Evolutionary conservation across 1,139 yeast species (phyloP), one percentile per base, ranked within the genome.

Genomic region (Yamadazyma friedrichii): DNA sequence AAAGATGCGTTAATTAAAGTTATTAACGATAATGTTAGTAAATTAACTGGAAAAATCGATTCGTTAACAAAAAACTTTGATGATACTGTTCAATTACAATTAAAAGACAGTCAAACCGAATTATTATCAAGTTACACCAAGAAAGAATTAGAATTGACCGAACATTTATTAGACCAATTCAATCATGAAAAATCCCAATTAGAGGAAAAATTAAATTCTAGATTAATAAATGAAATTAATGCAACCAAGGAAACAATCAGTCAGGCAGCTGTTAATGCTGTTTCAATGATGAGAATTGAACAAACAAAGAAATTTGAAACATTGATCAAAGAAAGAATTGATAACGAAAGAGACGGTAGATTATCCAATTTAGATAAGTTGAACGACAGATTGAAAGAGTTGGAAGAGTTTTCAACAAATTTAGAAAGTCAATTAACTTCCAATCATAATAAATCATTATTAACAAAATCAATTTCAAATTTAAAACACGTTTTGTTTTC

Each of bases 311-410:
- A 82, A 55, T 84, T 88, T 61, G 82, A 85, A 50, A 68, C 76
- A 47, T 72, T 82, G 47, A 70, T 93, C 43, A 64, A 76, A 38
- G 76, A 79, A 36, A 79, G 77, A 48, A 77, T 94, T 39, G 95
- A 88, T 53, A 56, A 67, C 26, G 98, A 93, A 70, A 84, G 98
- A 63, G 72, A 81, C 44, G 89, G 91, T 28, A 83, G 95, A 58
- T 77, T 89, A 53, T 77, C 86, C 39, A 76, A 83, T 55, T 74
- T 93, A 54, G 74, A 76, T 26, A 77, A 78, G 46, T 72, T 94
- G 43, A 69, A 78, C 50, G 56, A 67, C 26, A 75, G 84, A 52
- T 71, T 91, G 41, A 70, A 65, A 28, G 75, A 76, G 32, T 67
- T 88, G 48, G 87, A 83, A 59, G 64, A 70, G 34, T 69, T 85